Conservation (phyloP, 164 flowering plant genomes). For the Magnolia kwangsiensis region DNA sequence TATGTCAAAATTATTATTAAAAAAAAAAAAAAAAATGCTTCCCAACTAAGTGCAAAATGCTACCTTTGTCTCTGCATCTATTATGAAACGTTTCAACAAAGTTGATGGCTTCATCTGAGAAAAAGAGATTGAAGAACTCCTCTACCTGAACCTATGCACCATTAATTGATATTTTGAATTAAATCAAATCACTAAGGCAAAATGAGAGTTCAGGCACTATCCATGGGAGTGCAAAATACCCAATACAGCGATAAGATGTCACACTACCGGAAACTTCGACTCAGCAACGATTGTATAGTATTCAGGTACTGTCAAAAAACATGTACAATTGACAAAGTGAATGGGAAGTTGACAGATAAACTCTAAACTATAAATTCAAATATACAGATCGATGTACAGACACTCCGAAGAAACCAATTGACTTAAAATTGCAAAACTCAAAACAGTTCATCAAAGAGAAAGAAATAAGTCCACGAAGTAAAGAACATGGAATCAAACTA, state of each 20-base stretch:
- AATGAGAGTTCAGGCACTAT: neutral
- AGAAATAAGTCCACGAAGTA: neutral
- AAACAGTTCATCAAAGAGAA: neutral
- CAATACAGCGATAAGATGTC: neutral
- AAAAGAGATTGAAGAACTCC: conserved; percentile 68
- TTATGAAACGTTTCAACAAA: conserved; percentile 71
- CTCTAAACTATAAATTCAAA: neutral
- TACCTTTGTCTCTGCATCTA: conserved; percentile 93
- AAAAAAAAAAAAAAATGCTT: neutral
- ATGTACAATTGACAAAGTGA: neutral
- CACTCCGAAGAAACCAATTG: neutral
- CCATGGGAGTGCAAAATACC: neutral
- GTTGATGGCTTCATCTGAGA: conserved; percentile 58
- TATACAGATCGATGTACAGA: neutral
- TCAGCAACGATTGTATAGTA: conserved; percentile 65
- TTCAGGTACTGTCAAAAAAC: conserved; percentile 64
- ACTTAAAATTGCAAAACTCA: neutral
- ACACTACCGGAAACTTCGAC: conserved; percentile 70
- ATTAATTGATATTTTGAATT: neutral
- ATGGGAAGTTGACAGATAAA: neutral
- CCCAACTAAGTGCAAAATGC: neutral
- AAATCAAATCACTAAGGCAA: neutral
- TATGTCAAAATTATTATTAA: neutral
- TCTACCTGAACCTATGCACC: conserved; percentile 54
- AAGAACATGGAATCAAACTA: too few species aligned